phyloP scores from a whole-genome alignment of 108 stramenopile genomes.

The Skeletonema marinoi region DNA sequence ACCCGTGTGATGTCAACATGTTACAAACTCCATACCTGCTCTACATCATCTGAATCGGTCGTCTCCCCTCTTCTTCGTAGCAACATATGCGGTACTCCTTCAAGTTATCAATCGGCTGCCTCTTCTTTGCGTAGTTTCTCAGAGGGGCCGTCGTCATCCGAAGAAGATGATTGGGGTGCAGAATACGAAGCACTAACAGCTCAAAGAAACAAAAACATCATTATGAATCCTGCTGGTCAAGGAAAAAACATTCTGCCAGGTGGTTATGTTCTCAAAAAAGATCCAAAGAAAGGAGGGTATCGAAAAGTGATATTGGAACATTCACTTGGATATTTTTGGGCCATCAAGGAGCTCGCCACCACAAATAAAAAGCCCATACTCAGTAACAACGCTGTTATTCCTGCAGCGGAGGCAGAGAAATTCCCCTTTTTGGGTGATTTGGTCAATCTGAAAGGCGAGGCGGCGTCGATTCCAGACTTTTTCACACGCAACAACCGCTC shows the following conservation, averaged over 20 bases:
- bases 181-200: conserved; percentile 27
- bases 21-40: neutral
- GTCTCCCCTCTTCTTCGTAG: neutral
- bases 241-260: conserved; percentile 66
- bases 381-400: conserved; percentile 61
- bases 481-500: conserved; percentile 63
- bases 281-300: conserved; percentile 56
- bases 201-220: conserved; percentile 40
- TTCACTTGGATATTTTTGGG: conserved; percentile 86
- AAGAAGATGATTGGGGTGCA: conserved; percentile 20
- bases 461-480: conserved; percentile 67
- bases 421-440: conserved; percentile 58
- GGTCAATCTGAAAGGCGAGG: conserved; percentile 31
- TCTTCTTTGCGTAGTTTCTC: neutral
- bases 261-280: conserved; percentile 59
- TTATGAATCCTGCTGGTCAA: conserved; percentile 64
- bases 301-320: conserved; percentile 70
- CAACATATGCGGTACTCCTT: neutral
- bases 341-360: conserved; percentile 65
- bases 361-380: conserved; percentile 77
- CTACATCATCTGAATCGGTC: neutral
- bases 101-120: neutral
- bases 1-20: neutral
- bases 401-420: conserved; percentile 60
- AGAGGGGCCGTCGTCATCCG: neutral